These are phyloP conservation scores for Diaporthe australafricana DNA, from an alignment of 2,329 filamentous ascomycete genomes.

Conservation along the genomic window DNA sequence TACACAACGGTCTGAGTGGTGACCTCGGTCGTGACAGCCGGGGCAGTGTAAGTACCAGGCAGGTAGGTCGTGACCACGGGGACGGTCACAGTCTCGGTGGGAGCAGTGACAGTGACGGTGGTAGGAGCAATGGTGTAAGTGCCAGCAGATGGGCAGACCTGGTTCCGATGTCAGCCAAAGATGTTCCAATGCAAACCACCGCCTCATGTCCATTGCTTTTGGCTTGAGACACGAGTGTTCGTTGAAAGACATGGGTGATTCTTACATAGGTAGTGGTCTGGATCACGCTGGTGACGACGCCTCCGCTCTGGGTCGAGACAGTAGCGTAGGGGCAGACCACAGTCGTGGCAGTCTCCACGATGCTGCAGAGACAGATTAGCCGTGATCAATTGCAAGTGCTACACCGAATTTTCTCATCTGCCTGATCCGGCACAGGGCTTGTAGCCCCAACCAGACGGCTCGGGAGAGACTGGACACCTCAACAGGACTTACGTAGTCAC, in stretches of 20 bases:
- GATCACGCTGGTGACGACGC: slow-evolving; percentile 75
- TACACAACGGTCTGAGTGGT: slow-evolving; percentile 76
- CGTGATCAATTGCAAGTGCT: background rate
- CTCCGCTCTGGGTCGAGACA: slow-evolving; percentile 64
- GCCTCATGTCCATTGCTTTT: background rate
- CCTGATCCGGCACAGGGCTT: background rate
- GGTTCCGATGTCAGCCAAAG: slow-evolving; percentile 1
- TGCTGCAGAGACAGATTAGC: slow-evolving; percentile 37
- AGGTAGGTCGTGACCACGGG: slow-evolving; percentile 73
- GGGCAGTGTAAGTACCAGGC: slow-evolving; percentile 80
- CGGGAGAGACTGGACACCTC: background rate
- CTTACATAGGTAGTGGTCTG: slow-evolving; percentile 73
- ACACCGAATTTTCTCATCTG: background rate
- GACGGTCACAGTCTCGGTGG: slow-evolving; percentile 69
- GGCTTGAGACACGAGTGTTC: background rate
- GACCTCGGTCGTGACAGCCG: slow-evolving; percentile 74
- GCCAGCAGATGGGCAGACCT: slow-evolving; percentile 75
- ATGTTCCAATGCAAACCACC: background rate
- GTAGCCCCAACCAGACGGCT: background rate
- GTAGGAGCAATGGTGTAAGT: slow-evolving; percentile 80
- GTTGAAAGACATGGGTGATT: background rate
- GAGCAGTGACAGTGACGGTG: slow-evolving; percentile 68
- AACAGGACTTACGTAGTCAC: slow-evolving; percentile 66
- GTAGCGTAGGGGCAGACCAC: slow-evolving; percentile 78
- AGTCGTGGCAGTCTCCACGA: slow-evolving; percentile 74